Evolutionary conservation across 73 alveolate genomes (phyloP).

Genomic region (Tetrahymena borealis): DNA sequence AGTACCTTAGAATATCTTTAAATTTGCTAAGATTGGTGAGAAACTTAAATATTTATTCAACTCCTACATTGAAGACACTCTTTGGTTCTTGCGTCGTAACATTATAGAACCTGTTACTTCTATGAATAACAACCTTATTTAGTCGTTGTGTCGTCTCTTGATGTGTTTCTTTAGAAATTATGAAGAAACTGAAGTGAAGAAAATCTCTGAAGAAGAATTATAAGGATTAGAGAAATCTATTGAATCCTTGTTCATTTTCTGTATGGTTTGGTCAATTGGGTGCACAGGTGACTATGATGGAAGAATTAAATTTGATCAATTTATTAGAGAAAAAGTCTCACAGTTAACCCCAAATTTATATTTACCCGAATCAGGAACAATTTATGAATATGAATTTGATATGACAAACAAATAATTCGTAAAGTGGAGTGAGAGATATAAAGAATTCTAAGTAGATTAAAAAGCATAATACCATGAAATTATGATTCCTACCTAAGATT

Average conservation of each 20-base stretch:
- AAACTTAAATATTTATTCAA: constrained; percentile 65
- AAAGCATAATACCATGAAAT: constrained; percentile 92
- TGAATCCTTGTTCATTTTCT: constrained; percentile 74
- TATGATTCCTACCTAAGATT: constrained; percentile 98
- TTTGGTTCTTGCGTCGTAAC: constrained; percentile 63
- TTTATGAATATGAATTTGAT: constrained; percentile 87
- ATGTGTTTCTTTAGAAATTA: constrained; percentile 84
- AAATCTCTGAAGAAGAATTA: constrained; percentile 81
- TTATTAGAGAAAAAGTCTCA: constrained; percentile 56
- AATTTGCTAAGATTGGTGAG: constrained; percentile 22
- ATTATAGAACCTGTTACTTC: constrained; percentile 75
- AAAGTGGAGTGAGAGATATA: constrained; percentile 80
- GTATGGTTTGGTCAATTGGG: constrained; percentile 90
- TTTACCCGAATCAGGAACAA: constrained; percentile 17
- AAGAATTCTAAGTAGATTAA: constrained; percentile 73
- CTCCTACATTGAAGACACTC: constrained; percentile 64
- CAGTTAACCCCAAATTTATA: constrained; percentile 57
- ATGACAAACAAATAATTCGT: constrained; percentile 66
- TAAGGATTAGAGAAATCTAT: constrained; percentile 76
- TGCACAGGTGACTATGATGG: constrained; percentile 81
- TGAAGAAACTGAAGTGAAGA: constrained; percentile 83
- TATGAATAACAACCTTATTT: constrained; percentile 79
- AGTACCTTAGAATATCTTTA: constrained; percentile 22
- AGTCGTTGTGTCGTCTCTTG: constrained; percentile 71
- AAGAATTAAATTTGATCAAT: constrained; percentile 70